A percentile compares a stretch with the other conserved stretches of the same genome.
Conservation (phyloP, 2,329 filamentous ascomycete genomes). For the Fusarium sp. region DNA sequence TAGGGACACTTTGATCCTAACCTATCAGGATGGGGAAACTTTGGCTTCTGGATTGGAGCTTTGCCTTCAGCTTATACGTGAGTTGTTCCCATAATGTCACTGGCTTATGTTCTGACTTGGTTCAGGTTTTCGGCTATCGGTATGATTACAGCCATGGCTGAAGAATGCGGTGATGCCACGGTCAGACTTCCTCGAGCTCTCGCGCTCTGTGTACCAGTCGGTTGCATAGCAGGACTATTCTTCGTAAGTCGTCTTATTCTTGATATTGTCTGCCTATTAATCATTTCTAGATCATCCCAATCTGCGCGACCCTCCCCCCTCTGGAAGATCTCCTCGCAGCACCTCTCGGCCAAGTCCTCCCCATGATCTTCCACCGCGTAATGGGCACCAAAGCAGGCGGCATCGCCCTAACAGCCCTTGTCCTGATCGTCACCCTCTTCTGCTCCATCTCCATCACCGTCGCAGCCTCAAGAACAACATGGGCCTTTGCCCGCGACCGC, state of each 20-base stretch:
- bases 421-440: conserved; percentile 81
- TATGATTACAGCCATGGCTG: conserved; percentile 65
- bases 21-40: conserved; percentile 73
- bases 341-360: conserved; percentile 79
- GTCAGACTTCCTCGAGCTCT: conserved; percentile 74
- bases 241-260: conserved; percentile 64
- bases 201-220: conserved; percentile 72
- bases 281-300: conserved; percentile 34
- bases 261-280: rapidly evolving
- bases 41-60: conserved; percentile 67
- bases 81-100: background rate
- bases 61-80: conserved; percentile 57
- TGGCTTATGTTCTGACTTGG: background rate
- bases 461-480: conserved; percentile 78
- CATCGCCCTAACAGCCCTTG: conserved; percentile 78
- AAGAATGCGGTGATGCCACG: conserved; percentile 69
- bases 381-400: conserved; percentile 81
- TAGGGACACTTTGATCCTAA: conserved; percentile 76
- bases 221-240: conserved; percentile 68
- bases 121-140: conserved; percentile 59
- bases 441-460: conserved; percentile 80
- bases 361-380: conserved; percentile 77
- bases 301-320: conserved; percentile 74
- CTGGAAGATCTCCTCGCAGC: conserved; percentile 72
- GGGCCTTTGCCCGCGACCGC: conserved; percentile 79